Conservation (phyloP, 163 green algal genomes). For the Scenedesmus sp. region DNA sequence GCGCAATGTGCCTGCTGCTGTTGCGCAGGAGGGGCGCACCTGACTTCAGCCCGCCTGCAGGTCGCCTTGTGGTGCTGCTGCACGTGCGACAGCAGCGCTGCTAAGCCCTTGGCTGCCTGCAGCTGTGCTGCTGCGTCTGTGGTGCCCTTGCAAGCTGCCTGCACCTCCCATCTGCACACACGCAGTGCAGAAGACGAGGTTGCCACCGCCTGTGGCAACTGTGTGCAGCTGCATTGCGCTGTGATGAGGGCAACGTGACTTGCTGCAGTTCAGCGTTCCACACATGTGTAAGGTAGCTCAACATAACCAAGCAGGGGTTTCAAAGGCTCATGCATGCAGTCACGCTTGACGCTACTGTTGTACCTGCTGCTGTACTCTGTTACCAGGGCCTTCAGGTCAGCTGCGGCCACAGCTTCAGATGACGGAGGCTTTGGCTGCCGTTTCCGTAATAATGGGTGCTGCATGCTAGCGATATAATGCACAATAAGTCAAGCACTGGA, state of each 20-base stretch:
- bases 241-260: not conserved
- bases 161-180: constrained; percentile 36
- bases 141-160: constrained; percentile 40
- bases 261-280: too few species aligned
- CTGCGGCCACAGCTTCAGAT: constrained; percentile 11
- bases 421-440: not conserved
- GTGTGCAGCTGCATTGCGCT: not conserved
- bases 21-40: not conserved
- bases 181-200: not conserved
- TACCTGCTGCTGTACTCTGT: constrained; percentile 27
- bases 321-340: not conserved
- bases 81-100: not conserved
- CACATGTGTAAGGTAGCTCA: not conserved
- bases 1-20: not conserved
- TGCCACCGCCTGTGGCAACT: not conserved
- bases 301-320: not conserved
- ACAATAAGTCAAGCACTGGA: not conserved
- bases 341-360: not conserved
- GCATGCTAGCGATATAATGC: not conserved
- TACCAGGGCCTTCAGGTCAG: not conserved
- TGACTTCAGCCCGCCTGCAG: constrained; percentile 13
- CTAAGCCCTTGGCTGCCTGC: constrained; percentile 8
- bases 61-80: constrained; percentile 19
- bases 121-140: constrained; percentile 37
- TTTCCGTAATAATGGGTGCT: constrained; percentile 23